These are phyloP conservation scores for Ceratobasidium theobromae DNA, from an alignment of 1,284 basidiomycete species.

Conservation along the genomic window DNA sequence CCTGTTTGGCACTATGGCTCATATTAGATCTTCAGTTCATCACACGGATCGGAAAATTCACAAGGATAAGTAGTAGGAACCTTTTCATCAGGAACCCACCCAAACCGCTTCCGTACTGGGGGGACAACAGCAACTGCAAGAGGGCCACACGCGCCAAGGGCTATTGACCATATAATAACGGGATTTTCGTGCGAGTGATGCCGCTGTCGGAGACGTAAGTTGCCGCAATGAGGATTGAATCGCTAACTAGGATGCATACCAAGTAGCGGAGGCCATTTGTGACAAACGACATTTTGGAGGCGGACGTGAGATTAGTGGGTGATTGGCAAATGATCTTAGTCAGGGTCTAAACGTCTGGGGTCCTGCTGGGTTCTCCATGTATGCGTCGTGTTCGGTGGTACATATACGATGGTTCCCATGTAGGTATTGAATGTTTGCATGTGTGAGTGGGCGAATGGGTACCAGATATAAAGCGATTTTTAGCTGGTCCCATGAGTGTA, in stretches of 20 bases:
- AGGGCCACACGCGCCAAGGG: conserved; percentile 77
- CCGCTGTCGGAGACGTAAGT: conserved; percentile 49
- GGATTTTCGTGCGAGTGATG: conserved; percentile 90
- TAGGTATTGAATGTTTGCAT: too few species aligned
- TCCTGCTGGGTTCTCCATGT: too few species aligned
- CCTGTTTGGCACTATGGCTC: conserved; percentile 35
- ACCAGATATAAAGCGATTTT: too few species aligned
- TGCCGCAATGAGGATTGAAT: neutral
- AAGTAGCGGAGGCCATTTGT: conserved; percentile 14
- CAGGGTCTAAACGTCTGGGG: neutral
- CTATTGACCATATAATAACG: conserved; percentile 85
- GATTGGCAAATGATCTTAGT: neutral
- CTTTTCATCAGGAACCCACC: conserved; percentile 72
- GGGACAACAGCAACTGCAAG: conserved; percentile 75
- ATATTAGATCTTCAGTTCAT: neutral
- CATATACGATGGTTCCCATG: too few species aligned
- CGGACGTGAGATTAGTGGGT: neutral
- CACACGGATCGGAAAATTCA: conserved; percentile 50
- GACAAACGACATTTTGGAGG: conserved; percentile 20
- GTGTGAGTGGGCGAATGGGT: neutral
- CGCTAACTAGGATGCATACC: neutral
- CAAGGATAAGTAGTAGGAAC: conserved; percentile 85
- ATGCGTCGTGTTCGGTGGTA: too few species aligned
- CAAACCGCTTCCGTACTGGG: conserved; percentile 69
- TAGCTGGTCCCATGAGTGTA: too few species aligned